phyloP scores from a whole-genome alignment of 257 asterid species.

The Fraxinus cuspidata region DNA sequence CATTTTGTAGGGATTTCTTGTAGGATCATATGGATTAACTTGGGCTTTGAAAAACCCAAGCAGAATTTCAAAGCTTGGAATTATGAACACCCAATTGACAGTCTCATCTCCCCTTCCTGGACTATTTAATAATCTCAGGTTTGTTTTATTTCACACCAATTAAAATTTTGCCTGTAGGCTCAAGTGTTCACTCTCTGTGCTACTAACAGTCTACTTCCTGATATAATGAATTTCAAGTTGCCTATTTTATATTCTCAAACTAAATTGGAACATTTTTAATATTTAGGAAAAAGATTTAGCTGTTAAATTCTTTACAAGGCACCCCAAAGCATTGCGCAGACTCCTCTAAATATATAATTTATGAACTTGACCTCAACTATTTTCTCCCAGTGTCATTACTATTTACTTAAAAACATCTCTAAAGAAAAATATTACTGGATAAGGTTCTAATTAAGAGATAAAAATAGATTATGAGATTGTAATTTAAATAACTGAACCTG shows the following conservation, averaged over 20 bases:
- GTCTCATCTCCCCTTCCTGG: conserved; percentile 92
- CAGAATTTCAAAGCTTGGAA: conserved; percentile 75
- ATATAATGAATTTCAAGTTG: background rate
- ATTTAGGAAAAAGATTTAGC: background rate
- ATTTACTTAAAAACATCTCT: background rate
- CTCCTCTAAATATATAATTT: background rate
- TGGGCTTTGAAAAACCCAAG: conserved; percentile 87
- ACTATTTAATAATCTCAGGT: conserved; percentile 92
- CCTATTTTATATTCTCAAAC: background rate
- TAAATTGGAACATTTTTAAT: background rate
- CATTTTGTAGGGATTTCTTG: conserved; percentile 75
- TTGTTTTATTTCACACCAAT: conserved; percentile 2
- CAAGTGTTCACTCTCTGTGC: background rate
- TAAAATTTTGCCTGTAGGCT: conserved; percentile 5
- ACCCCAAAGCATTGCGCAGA: background rate
- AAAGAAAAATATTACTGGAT: background rate
- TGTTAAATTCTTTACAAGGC: background rate
- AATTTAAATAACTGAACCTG: background rate
- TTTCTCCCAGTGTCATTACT: background rate
- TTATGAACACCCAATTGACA: conserved; percentile 85
- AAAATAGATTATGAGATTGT: background rate
- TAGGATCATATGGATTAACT: conserved; percentile 95
- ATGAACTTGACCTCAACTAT: background rate
- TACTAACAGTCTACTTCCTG: background rate
- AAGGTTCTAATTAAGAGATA: background rate